Evolutionary conservation across 2,329 filamentous ascomycete species (phyloP), one percentile per base, ranked within the genome.

Genomic region (Malbranchea cinnamomea): DNA sequence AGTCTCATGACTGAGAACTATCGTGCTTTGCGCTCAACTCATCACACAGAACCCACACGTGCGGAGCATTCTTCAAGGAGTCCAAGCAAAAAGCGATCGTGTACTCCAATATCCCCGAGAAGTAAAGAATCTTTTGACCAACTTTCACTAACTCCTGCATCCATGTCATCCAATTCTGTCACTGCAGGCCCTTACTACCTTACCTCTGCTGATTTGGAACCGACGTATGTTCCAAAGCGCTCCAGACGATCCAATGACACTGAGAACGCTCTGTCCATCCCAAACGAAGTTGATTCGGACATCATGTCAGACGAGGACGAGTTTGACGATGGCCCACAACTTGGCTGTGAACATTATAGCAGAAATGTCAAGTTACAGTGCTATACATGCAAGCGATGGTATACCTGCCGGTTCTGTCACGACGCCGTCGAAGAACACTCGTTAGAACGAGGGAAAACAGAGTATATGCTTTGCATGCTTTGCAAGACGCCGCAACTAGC

Each of bases 381-480:
- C 53, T 82, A 72, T 41, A 77, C 79, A 15, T 98, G 89, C 57
- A 71, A 77, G 43, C 76, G 71, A 45, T 98, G 89, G 89, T 91
- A 94, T 48, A 81, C 87, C 0, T 98, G 89, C 51, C 77, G 89
- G 11, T 78, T 95, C 48, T 98, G 89, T 48, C 89, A 98, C 48
- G 84, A 98, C 50, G 71, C 74, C 28, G 68, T 62, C 6, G 82
- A 94, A 46, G 74, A 82, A 42, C 83, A 93, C 51, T 65, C 62
- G 36, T 62, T 98, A 33, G 72, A 85, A 42, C 73, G 89, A 30
- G 76, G 74, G 43, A 78, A 81, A 43, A 98, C 87, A 5, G 78
- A 77, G 52, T 78, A 94, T 46, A 98, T 98, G 89, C 68, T 98
- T 4, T 98, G 89, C 53, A 98, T 98, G 89, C 65, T 84, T 16